Evolutionary conservation across 1,284 basidiomycete species (phyloP).

Genomic region (Quambalaria eucalypti): DNA sequence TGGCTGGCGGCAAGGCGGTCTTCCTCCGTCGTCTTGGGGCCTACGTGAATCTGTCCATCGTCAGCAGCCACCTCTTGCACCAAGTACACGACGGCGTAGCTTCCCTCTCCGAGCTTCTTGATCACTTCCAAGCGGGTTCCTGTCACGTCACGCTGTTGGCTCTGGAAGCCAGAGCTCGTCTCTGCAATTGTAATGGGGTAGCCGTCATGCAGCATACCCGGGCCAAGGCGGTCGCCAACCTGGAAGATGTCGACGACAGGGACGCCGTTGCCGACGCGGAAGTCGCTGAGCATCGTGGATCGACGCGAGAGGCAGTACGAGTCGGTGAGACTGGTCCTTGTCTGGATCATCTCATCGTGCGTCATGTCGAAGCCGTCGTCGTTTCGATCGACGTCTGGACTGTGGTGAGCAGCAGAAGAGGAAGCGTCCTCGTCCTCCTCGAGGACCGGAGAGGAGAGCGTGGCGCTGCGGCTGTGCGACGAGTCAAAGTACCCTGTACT

Average conservation of each 20-base stretch:
- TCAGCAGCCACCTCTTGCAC: slow-evolving; percentile 27
- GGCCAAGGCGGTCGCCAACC: slow-evolving; percentile 37
- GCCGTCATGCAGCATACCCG: slow-evolving; percentile 40
- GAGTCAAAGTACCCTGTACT: no score
- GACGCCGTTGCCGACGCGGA: background rate
- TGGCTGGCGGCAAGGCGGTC: background rate
- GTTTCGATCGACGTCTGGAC: background rate
- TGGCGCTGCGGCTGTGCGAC: background rate
- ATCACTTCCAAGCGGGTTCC: slow-evolving; percentile 36
- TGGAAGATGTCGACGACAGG: slow-evolving; percentile 32
- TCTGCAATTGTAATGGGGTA: slow-evolving; percentile 34
- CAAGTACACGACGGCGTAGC: slow-evolving; percentile 44
- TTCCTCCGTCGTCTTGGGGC: background rate
- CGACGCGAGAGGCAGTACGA: slow-evolving; percentile 5
- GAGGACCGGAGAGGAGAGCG: background rate
- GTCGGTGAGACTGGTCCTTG: slow-evolving; percentile 5
- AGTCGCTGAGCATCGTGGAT: background rate
- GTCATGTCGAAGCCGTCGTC: slow-evolving; percentile 27
- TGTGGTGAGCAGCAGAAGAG: background rate
- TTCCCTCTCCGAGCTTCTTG: slow-evolving; percentile 40
- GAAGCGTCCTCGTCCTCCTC: no score
- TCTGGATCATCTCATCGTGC: slow-evolving; percentile 30
- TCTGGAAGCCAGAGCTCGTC: slow-evolving; percentile 33
- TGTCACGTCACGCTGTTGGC: slow-evolving; percentile 25
- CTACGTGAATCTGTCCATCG: background rate